phyloP scores from a whole-genome alignment of 495 filamentous ascomycete species.

The Tricharina praecox region DNA sequence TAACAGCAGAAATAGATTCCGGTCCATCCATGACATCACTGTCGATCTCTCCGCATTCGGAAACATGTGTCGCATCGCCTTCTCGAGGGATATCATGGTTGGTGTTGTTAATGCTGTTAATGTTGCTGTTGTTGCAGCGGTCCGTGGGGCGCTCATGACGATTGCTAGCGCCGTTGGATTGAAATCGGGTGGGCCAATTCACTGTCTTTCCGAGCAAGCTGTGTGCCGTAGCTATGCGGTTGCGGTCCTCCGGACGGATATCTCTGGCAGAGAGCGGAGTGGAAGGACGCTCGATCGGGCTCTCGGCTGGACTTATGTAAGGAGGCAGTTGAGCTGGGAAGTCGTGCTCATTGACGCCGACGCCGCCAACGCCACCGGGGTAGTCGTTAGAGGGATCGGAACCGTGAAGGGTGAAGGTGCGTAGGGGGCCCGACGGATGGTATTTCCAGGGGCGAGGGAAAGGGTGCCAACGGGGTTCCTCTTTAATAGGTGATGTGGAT shows the following conservation, averaged over 20 bases:
- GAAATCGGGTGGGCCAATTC: neutral
- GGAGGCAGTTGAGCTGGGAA: conserved; percentile 12
- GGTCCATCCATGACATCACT: conserved; percentile 3
- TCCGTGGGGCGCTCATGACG: no score
- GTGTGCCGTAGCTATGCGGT: conserved; percentile 1
- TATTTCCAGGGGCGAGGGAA: conserved; percentile 7
- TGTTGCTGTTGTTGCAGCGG: no score
- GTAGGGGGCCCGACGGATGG: conserved; percentile 1
- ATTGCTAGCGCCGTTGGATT: neutral
- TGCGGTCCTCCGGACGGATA: neutral
- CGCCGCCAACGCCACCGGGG: no score
- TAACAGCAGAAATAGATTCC: conserved; percentile 24
- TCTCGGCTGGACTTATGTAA: conserved; percentile 25
- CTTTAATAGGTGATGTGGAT: neutral
- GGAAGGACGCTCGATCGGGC: conserved; percentile 22
- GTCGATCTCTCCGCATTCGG: neutral
- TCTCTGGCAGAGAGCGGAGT: conserved; percentile 9
- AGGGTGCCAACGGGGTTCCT: neutral
- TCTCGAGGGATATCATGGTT: neutral
- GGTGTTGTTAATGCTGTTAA: neutral
- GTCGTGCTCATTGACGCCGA: neutral
- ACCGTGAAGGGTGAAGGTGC: conserved; percentile 5
- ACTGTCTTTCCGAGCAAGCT: neutral
- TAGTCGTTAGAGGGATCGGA: neutral
- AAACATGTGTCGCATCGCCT: neutral